Conservation (phyloP, 1,284 basidiomycete genomes). For the Vanrija humicola region DNA sequence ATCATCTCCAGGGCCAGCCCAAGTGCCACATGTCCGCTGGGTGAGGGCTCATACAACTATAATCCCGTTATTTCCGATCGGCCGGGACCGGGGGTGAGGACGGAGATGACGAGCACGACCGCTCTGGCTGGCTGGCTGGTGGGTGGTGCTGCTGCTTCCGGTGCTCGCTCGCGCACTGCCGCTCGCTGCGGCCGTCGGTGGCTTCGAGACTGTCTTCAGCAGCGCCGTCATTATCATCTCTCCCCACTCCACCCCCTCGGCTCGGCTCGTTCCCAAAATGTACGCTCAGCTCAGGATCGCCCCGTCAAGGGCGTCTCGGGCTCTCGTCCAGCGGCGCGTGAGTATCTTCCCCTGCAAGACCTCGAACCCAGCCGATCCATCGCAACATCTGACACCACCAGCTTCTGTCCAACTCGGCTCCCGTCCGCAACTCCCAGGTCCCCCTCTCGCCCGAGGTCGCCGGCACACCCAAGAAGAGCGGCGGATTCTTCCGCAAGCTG, state of each 20-base stretch:
- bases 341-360: constrained; percentile 5
- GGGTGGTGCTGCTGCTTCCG: background rate
- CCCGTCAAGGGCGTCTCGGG: constrained; percentile 24
- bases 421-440: constrained; percentile 19
- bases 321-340: constrained; percentile 34
- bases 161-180: background rate
- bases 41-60: background rate
- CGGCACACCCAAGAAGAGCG: constrained; percentile 16
- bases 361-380: no score
- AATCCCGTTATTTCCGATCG: constrained; percentile 5
- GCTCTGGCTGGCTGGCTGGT: background rate
- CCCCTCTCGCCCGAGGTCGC: constrained; percentile 19
- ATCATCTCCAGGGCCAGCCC: background rate
- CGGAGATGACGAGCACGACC: background rate
- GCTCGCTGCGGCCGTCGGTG: background rate
- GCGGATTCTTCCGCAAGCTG: constrained; percentile 39
- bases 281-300: constrained; percentile 33
- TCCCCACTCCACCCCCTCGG: background rate
- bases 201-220: background rate
- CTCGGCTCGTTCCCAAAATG: constrained; percentile 18
- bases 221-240: constrained; percentile 1
- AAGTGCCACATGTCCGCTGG: background rate
- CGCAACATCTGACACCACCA: constrained; percentile 7
- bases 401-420: constrained; percentile 30
- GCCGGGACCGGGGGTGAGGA: background rate